phyloP scores from a whole-genome alignment of 1,139 yeast species.

The Debaryomyces udenii region DNA sequence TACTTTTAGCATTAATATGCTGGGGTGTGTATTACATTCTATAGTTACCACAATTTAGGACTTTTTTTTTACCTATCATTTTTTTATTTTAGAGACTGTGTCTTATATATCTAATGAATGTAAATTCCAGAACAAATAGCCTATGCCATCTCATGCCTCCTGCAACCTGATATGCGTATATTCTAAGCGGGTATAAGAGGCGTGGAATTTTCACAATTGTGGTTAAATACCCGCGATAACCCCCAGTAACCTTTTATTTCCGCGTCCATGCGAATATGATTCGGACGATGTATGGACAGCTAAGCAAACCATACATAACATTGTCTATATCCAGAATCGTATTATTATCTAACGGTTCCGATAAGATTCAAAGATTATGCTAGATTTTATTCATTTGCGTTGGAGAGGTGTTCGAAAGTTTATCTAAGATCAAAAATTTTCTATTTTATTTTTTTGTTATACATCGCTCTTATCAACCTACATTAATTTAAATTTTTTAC shows the following conservation, averaged over 20 bases:
- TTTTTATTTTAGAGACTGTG: background rate
- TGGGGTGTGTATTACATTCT: slow-evolving; percentile 10
- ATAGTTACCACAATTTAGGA: background rate
- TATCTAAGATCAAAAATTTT: background rate
- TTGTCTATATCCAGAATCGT: too few species aligned
- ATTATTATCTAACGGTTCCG: slow-evolving; percentile 1
- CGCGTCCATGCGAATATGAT: slow-evolving; percentile 1
- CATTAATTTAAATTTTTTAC: background rate
- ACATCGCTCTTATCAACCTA: background rate
- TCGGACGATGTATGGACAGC: too few species aligned
- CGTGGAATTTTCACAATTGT: background rate
- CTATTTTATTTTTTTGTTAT: background rate
- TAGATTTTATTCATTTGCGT: slow-evolving; percentile 5
- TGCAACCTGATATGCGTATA: too few species aligned
- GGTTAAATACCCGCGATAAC: slow-evolving; percentile 5
- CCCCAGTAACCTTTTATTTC: slow-evolving; percentile 7
- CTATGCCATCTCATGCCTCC: too few species aligned
- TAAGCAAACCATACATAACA: too few species aligned
- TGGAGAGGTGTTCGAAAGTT: slow-evolving; percentile 7
- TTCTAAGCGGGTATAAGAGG: too few species aligned
- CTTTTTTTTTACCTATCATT: background rate
- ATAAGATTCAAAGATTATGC: slow-evolving; percentile 6
- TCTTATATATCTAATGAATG: too few species aligned
- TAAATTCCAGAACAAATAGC: too few species aligned
- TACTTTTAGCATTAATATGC: slow-evolving; percentile 13